Evolutionary conservation across 2,329 filamentous ascomycete genomes (phyloP).

Genomic region (Epichloe festucae): DNA sequence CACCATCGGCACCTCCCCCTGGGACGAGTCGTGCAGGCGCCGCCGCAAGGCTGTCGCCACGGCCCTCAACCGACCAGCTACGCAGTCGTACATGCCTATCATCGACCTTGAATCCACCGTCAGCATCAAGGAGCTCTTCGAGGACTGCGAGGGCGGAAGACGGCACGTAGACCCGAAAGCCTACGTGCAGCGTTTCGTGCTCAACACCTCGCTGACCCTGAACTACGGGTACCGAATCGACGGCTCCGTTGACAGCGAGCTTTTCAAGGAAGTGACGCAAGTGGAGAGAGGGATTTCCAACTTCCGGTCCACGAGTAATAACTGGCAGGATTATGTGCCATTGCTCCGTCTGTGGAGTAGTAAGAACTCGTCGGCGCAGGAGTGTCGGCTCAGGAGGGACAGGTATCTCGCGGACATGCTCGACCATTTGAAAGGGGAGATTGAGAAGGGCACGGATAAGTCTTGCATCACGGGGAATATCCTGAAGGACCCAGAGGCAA

Average conservation of each 20-base stretch:
- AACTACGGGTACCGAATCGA: constrained; percentile 70
- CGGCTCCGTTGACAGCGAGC: constrained; percentile 51
- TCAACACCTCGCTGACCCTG: constrained; percentile 65
- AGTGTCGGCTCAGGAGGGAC: constrained; percentile 56
- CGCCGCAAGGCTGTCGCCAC: constrained; percentile 68
- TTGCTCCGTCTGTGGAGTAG: constrained; percentile 52
- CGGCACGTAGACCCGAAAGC: constrained; percentile 56
- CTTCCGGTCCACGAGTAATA: constrained; percentile 67
- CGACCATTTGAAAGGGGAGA: constrained; percentile 33
- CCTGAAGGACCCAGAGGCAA: constrained; percentile 35
- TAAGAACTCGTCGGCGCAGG: constrained; percentile 47
- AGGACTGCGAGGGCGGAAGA: constrained; percentile 48
- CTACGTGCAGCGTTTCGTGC: constrained; percentile 62
- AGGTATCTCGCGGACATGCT: constrained; percentile 55
- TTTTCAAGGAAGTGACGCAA: constrained; percentile 60
- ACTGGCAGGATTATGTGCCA: constrained; percentile 78
- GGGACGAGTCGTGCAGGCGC: constrained; percentile 69
- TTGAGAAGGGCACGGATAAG: constrained; percentile 26
- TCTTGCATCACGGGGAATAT: constrained; percentile 35
- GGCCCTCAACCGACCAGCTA: constrained; percentile 61
- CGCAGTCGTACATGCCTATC: constrained; percentile 71
- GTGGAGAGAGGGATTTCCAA: constrained; percentile 67
- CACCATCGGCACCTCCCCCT: constrained; percentile 73
- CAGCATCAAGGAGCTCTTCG: constrained; percentile 59
- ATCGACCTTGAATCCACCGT: constrained; percentile 63